Percentiles rank a stretch among this genome's conserved stretches.
Conservation (phyloP, 805 yeast genomes). For the Barnettozyma wickerhamii region DNA sequence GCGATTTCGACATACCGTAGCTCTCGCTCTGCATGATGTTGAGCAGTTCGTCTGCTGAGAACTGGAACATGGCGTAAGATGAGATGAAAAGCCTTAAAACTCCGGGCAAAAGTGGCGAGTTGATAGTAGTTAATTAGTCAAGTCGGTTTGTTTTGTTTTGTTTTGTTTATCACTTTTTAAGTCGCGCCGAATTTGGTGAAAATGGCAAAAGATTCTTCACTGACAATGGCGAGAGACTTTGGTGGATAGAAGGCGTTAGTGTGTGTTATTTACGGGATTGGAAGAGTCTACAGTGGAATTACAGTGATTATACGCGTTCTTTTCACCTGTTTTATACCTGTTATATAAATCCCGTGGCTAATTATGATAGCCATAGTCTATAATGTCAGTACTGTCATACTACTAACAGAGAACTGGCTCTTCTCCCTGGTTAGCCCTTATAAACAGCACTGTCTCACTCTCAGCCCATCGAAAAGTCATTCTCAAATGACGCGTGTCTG, state of each 20-base stretch:
- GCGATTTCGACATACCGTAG: constrained; percentile 12
- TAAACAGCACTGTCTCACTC: constrained; percentile 8
- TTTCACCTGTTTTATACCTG: too few relatives aligned
- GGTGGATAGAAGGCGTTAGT: too few relatives aligned
- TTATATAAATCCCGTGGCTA: background rate
- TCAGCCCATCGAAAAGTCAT: constrained; percentile 4
- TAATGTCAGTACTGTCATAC: constrained; percentile 20
- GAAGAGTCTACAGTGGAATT: too few relatives aligned
- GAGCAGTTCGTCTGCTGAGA: constrained; percentile 16
- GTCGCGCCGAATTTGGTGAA: background rate
- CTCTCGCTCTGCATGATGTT: constrained; percentile 6
- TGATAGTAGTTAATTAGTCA: too few relatives aligned
- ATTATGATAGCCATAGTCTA: too few relatives aligned
- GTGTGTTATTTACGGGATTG: too few relatives aligned
- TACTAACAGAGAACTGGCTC: constrained; percentile 16
- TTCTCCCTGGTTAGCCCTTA: constrained; percentile 20
- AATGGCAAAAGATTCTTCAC: background rate
- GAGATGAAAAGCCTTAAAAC: too few relatives aligned
- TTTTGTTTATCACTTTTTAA: constrained; percentile 6
- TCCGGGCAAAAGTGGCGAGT: too few relatives aligned
- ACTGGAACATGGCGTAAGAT: constrained; percentile 13
- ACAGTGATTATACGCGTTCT: too few relatives aligned
- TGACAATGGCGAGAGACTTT: background rate
- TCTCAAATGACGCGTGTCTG: constrained; percentile 1
- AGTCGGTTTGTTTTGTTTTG: background rate